These are phyloP conservation scores for Phytopythium delawarense DNA, from an alignment of 352 stramenopile species.

Conservation along the genomic window DNA sequence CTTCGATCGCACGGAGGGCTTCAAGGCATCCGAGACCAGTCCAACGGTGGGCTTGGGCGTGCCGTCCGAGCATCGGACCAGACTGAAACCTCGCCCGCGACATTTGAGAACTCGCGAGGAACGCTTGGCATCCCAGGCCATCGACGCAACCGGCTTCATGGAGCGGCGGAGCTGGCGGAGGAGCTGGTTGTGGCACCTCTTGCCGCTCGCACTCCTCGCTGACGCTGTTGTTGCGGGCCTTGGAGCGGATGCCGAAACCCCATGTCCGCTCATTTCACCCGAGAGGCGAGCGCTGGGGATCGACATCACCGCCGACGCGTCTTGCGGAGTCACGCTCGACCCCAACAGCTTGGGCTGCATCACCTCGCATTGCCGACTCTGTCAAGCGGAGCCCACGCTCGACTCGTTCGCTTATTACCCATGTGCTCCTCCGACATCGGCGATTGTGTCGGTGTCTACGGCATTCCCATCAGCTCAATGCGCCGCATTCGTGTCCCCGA, in stretches of 20 bases:
- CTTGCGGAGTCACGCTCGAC: background rate
- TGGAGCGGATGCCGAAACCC: background rate
- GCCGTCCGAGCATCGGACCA: background rate
- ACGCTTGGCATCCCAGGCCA: background rate
- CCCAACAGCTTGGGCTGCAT: constrained; percentile 6
- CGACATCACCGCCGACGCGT: constrained; percentile 3
- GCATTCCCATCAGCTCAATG: background rate
- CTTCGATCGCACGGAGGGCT: background rate
- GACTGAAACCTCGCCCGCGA: background rate
- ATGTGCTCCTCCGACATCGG: constrained; percentile 9
- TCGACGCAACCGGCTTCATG: background rate
- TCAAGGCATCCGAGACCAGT: background rate
- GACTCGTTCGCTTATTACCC: constrained; percentile 7
- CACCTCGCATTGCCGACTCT: constrained; percentile 7
- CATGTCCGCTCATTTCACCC: background rate
- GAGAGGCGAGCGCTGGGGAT: background rate
- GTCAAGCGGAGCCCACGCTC: background rate
- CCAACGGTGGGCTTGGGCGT: background rate
- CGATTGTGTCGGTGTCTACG: background rate
- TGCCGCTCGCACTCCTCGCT: background rate
- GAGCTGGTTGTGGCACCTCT: background rate
- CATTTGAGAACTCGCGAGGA: constrained; percentile 2
- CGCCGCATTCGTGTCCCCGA: constrained; percentile 5
- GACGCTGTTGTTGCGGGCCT: background rate
- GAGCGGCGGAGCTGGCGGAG: background rate